A percentile compares a stretch with the other conserved stretches of the same genome.
These are phyloP conservation scores for Boletus bicolor DNA, from an alignment of 768 basidiomycete species.

Conservation along the genomic window DNA sequence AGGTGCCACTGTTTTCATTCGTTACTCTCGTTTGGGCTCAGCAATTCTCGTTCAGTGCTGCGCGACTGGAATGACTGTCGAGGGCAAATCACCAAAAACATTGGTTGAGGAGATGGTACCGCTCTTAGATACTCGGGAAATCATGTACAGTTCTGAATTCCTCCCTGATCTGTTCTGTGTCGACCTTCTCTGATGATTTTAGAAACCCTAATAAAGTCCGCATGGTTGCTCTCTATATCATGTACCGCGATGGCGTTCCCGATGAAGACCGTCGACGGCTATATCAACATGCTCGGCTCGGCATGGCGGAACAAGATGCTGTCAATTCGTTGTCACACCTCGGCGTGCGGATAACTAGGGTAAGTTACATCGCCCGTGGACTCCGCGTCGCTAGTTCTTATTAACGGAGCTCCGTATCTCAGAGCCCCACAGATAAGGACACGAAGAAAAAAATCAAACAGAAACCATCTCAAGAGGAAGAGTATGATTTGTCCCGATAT, in stretches of 20 bases:
- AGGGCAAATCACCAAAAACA: conserved; percentile 92
- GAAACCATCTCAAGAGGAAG: conserved; percentile 73
- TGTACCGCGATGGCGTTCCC: conserved; percentile 95
- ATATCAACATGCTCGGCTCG: conserved; percentile 91
- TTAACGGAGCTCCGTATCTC: background rate
- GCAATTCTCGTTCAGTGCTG: conserved; percentile 61
- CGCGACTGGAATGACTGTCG: conserved; percentile 85
- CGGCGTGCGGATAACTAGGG: conserved; percentile 82
- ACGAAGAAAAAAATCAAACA: conserved; percentile 79
- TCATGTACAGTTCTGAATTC: conserved; percentile 55
- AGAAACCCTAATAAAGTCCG: conserved; percentile 93
- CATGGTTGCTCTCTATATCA: conserved; percentile 92
- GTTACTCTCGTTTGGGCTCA: background rate
- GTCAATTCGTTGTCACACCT: conserved; percentile 82
- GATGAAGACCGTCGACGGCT: conserved; percentile 93
- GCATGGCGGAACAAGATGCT: conserved; percentile 88
- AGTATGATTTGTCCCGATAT: conserved; percentile 94
- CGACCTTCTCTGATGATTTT: conserved; percentile 5
- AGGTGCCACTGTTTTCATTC: conserved; percentile 43
- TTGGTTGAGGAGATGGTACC: conserved; percentile 99
- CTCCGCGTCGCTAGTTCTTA: background rate
- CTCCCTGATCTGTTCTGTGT: background rate
- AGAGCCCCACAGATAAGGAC: conserved; percentile 78
- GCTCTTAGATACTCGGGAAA: conserved; percentile 79
- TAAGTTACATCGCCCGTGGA: conserved; percentile 33